Evolutionary conservation across 2,329 filamentous ascomycete genomes (phyloP).

Genomic region (Ascochyta fabae): DNA sequence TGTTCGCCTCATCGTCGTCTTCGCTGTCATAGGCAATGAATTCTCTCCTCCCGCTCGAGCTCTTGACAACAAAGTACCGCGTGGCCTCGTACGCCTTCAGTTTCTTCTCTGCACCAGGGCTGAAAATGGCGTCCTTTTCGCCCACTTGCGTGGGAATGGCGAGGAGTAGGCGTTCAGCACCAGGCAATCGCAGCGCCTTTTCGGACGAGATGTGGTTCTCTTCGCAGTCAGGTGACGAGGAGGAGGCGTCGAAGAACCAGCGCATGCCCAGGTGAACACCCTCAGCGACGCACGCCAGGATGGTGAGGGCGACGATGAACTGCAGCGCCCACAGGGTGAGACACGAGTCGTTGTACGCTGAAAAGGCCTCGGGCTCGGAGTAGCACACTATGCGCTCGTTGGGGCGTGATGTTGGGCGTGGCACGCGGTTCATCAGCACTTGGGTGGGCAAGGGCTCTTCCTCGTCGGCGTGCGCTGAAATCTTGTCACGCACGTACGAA

Average conservation of each 20-base stretch:
- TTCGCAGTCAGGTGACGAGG: not conserved
- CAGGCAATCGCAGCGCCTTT: constrained; percentile 26
- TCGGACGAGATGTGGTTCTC: constrained; percentile 1
- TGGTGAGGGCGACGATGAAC: constrained; percentile 33
- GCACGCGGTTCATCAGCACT: constrained; percentile 25
- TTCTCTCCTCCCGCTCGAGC: constrained; percentile 24
- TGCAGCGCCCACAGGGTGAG: constrained; percentile 35
- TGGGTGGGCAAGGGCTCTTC: constrained; percentile 29
- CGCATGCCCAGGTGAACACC: constrained; percentile 27
- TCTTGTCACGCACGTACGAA: constrained; percentile 25
- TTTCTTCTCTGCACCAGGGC: constrained; percentile 39
- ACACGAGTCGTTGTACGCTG: constrained; percentile 33
- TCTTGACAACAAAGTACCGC: constrained; percentile 27
- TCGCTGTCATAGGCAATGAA: constrained; percentile 40
- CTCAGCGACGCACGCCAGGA: constrained; percentile 40
- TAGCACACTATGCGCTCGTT: constrained; percentile 31
- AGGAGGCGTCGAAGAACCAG: constrained; percentile 23
- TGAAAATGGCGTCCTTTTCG: constrained; percentile 16
- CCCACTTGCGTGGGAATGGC: constrained; percentile 19
- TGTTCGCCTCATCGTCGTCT: constrained; percentile 42
- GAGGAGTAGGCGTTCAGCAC: constrained; percentile 30
- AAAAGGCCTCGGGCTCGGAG: constrained; percentile 23
- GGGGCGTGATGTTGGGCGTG: constrained; percentile 12
- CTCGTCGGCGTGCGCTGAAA: constrained; percentile 1
- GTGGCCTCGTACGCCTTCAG: constrained; percentile 26